Percentiles rank a stretch among this genome's conserved stretches.
Conservation (phyloP, 1,139 yeast species). For the Yamadazyma dendronema region DNA sequence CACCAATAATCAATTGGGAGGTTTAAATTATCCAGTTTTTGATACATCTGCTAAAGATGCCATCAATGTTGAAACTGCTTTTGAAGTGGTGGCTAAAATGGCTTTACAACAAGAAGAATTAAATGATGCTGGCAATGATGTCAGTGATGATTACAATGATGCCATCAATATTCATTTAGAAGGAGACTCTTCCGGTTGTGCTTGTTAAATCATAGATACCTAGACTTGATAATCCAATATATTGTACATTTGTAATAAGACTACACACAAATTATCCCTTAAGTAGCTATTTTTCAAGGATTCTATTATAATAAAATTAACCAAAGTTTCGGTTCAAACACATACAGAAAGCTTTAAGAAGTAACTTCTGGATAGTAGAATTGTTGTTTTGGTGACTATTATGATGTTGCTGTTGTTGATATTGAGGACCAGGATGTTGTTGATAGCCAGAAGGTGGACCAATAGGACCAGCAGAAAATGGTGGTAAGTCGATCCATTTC, state of each 20-base stretch:
- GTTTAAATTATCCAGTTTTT: constrained; percentile 78
- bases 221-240: not conserved
- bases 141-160: constrained; percentile 77
- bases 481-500: constrained; percentile 38
- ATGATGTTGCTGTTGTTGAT: constrained; percentile 3
- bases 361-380: constrained; percentile 24
- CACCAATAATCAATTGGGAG: constrained; percentile 77
- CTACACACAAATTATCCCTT: too few species aligned
- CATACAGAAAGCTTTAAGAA: constrained; percentile 32
- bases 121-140: constrained; percentile 81
- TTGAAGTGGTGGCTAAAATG: constrained; percentile 92
- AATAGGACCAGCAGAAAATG: constrained; percentile 9
- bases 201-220: constrained; percentile 47
- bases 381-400: constrained; percentile 17
- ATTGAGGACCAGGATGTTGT: constrained; percentile 22
- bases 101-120: constrained; percentile 90
- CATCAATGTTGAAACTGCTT: constrained; percentile 90
- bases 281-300: too few species aligned
- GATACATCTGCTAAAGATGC: constrained; percentile 95
- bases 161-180: constrained; percentile 94
- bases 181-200: constrained; percentile 73
- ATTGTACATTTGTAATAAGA: constrained; percentile 1
- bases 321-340: constrained; percentile 30
- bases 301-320: too few species aligned
- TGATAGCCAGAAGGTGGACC: constrained; percentile 8